Evolutionary conservation across 805 yeast genomes (phyloP).

Genomic region (Kockiozyma suomiensis): DNA sequence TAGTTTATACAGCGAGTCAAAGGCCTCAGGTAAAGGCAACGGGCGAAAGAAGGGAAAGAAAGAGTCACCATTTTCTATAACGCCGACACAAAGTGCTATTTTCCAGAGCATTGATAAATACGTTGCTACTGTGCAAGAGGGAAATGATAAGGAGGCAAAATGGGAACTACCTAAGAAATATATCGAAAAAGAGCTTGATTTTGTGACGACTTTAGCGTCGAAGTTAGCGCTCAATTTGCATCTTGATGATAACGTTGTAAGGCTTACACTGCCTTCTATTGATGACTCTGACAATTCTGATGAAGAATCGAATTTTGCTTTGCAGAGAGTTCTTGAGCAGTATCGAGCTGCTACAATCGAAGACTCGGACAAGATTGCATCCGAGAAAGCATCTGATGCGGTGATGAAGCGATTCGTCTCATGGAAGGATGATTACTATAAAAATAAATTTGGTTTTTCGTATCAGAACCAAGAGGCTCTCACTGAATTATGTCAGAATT

Average conservation of each 20-base stretch:
- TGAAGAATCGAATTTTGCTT: constrained; percentile 61
- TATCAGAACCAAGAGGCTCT: constrained; percentile 60
- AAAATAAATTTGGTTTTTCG: constrained; percentile 73
- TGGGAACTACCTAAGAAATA: constrained; percentile 18
- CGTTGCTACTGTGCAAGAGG: constrained; percentile 8
- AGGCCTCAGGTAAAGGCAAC: neutral
- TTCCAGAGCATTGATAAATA: constrained; percentile 42
- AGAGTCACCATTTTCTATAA: neutral
- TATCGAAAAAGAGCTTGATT: constrained; percentile 18
- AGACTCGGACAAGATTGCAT: constrained; percentile 47
- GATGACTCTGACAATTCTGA: constrained; percentile 62
- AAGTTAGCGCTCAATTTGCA: constrained; percentile 13
- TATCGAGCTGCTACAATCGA: constrained; percentile 22
- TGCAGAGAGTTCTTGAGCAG: constrained; percentile 56
- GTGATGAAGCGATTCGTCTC: constrained; percentile 73
- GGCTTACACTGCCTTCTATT: constrained; percentile 53
- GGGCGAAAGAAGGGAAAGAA: constrained; percentile 2
- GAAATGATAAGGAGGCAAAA: neutral
- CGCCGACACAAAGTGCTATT: constrained; percentile 63
- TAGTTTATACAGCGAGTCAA: constrained; percentile 12
- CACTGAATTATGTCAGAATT: constrained; percentile 70
- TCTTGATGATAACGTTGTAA: neutral
- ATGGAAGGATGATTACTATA: constrained; percentile 89
- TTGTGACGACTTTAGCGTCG: constrained; percentile 17
- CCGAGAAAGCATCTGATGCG: constrained; percentile 60